Conservation (phyloP, 2,329 filamentous ascomycete species). For the Furcasterigmium sp. region DNA sequence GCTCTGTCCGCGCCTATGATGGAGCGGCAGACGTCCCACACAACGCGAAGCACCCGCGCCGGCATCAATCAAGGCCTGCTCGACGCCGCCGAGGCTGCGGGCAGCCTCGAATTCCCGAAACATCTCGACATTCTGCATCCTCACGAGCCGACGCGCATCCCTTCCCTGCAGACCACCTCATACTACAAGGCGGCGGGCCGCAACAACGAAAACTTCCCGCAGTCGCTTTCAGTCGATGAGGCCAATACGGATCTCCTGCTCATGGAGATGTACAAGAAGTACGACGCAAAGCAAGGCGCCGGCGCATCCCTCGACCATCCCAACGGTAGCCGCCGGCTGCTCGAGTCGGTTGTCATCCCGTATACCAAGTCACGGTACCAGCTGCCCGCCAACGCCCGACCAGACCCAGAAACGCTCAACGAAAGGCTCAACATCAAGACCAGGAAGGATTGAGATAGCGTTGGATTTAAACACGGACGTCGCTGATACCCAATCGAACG, state of each 20-base stretch:
- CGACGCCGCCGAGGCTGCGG: conserved; percentile 56
- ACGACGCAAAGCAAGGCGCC: conserved; percentile 45
- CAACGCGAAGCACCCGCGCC: conserved; percentile 58
- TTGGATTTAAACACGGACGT: not conserved
- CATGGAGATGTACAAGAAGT: conserved; percentile 53
- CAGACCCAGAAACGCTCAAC: conserved; percentile 43
- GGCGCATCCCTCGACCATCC: conserved; percentile 51
- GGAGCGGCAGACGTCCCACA: conserved; percentile 60
- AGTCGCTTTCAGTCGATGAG: conserved; percentile 44
- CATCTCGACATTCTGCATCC: conserved; percentile 53
- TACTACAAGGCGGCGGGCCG: conserved; percentile 54
- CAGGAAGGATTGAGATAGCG: conserved; percentile 26
- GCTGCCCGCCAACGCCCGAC: conserved; percentile 33
- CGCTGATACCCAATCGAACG: conserved; percentile 1
- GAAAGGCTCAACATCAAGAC: conserved; percentile 37
- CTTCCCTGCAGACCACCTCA: conserved; percentile 49
- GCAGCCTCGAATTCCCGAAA: conserved; percentile 52
- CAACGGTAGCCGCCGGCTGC: conserved; percentile 47
- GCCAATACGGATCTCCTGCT: conserved; percentile 50
- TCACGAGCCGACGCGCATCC: conserved; percentile 52
- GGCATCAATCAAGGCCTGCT: conserved; percentile 47
- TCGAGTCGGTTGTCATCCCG: conserved; percentile 48
- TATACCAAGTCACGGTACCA: conserved; percentile 34
- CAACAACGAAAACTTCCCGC: conserved; percentile 50
- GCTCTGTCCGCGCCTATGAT: conserved; percentile 47